Percentiles rank a stretch among this genome's conserved stretches.
These are phyloP conservation scores for Aspergillus ochraceus DNA, from an alignment of 2,329 filamentous ascomycete species.

Conservation along the genomic window DNA sequence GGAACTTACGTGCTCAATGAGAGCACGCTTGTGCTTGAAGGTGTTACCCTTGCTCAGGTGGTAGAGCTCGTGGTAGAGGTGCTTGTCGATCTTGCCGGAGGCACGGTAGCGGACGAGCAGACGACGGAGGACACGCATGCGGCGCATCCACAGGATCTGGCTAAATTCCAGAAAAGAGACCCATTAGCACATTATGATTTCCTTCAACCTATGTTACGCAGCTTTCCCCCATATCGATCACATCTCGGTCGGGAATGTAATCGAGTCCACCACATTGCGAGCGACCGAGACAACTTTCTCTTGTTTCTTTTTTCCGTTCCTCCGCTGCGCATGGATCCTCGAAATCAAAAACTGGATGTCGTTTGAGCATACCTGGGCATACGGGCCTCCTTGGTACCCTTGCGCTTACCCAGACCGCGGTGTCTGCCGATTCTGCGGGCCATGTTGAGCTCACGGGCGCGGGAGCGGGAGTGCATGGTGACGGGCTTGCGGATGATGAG, in stretches of 20 bases:
- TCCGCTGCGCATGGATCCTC: neutral
- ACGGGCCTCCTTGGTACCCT: constrained; percentile 99
- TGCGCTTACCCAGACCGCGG: constrained; percentile 99
- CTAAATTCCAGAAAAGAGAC: constrained; percentile 49
- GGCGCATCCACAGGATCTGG: constrained; percentile 99
- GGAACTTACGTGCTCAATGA: constrained; percentile 94
- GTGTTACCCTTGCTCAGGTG: constrained; percentile 99
- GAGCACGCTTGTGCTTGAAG: constrained; percentile 99
- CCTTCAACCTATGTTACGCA: neutral
- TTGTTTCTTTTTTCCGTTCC: neutral
- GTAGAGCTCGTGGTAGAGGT: constrained; percentile 99
- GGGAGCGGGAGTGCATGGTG: constrained; percentile 98
- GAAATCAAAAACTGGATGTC: constrained; percentile 11
- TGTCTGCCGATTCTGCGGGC: constrained; percentile 95
- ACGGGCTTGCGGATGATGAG: constrained; percentile 99
- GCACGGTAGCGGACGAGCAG: constrained; percentile 99
- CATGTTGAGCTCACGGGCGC: constrained; percentile 91
- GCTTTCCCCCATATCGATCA: neutral
- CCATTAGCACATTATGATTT: constrained; percentile 17
- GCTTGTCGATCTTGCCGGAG: constrained; percentile 99
- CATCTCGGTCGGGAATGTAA: neutral
- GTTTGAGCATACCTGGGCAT: constrained; percentile 80
- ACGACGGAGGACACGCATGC: constrained; percentile 97
- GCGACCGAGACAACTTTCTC: too few species aligned
- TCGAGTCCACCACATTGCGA: neutral